Base-by-base conservation (phyloP, 257 asterid species). In the Solanum appendiculatum region DNA sequence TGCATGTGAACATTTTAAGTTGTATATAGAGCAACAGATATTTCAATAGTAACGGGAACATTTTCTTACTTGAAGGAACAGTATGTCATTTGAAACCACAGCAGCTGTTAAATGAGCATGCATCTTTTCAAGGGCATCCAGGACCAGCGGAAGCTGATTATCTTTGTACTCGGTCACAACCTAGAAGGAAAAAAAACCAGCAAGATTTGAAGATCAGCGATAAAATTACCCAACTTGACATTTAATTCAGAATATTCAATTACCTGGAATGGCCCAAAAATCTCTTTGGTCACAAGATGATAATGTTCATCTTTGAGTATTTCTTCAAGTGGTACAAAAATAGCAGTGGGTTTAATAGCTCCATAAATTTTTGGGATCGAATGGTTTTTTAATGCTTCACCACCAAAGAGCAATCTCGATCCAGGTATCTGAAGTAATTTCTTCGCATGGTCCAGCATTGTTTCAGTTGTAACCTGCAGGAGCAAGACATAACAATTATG, bases 71-170 rank as follows among this genome's bases (percentile, higher is more conserved):
- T 96, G 98, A 70, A 92, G 89, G 89, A 97, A 97, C 85, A 95
- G 69, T 86, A 92, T 91, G 82, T 97, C 99, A 72, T 96, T 97
- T 34, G 99, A 97, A 88, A 97, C 99, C 27, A 96, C 95, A 1
- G 99, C 99, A 58, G 99, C 99, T 0, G 99, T 97, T 86, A 97
- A 90, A 90, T 97, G 99, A 3, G 99, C 99, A 85, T 97, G 95
- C 99, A 97, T 97, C 85, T 84, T 93, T 89, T 96, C 99, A 20
- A 96, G 96, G 84, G 93, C 96, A 0, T 90, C 81, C 87, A 97
- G 75, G 56, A 96, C 98, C 94, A 94, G 9, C 0, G 93, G 92
- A 81, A 97, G 93, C 63, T 96, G 93, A 29, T 90, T 87, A 85
- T 94, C 93, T 89, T 93, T 93, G 93, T 95, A 97, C 86, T 95